Conservation (phyloP, 2,329 filamentous ascomycete species). For the Verticillium dahliae region DNA sequence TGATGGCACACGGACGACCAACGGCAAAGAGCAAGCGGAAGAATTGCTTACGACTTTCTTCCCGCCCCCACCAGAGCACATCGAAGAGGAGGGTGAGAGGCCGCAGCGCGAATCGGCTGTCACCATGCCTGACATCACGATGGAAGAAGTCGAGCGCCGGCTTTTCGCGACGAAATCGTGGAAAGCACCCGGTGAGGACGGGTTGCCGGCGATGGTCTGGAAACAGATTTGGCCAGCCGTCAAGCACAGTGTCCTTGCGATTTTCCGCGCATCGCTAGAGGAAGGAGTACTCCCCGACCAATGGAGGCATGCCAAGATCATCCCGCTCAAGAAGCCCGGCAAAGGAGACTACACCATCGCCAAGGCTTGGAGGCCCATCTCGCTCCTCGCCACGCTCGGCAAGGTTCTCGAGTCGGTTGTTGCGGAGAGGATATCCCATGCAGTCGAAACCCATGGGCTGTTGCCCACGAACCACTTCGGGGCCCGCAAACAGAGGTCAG, state of each 20-base stretch:
- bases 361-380: slow-evolving; percentile 12
- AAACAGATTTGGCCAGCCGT: slow-evolving; percentile 6
- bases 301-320: slow-evolving; percentile 15
- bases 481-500: slow-evolving; percentile 1
- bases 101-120: slow-evolving; percentile 5
- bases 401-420: slow-evolving; percentile 12
- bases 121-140: slow-evolving; percentile 10
- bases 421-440: slow-evolving; percentile 1
- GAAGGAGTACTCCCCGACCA: neutral
- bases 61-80: slow-evolving; percentile 11
- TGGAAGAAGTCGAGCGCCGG: slow-evolving; percentile 14
- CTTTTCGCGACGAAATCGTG: slow-evolving; percentile 12
- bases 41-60: slow-evolving; percentile 15
- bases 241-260: slow-evolving; percentile 7
- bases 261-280: slow-evolving; percentile 11
- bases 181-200: slow-evolving; percentile 15
- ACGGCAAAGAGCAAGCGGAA: slow-evolving; percentile 10
- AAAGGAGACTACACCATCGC: slow-evolving; percentile 18
- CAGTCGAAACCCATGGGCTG: neutral
- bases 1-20: neutral
- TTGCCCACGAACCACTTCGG: slow-evolving; percentile 4
- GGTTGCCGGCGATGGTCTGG: slow-evolving; percentile 4
- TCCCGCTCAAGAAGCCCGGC: slow-evolving; percentile 20
- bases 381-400: slow-evolving; percentile 12
- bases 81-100: slow-evolving; percentile 13